phyloP scores from a whole-genome alignment of 1,139 yeast genomes.

The Casaregolazyma lundiana region DNA sequence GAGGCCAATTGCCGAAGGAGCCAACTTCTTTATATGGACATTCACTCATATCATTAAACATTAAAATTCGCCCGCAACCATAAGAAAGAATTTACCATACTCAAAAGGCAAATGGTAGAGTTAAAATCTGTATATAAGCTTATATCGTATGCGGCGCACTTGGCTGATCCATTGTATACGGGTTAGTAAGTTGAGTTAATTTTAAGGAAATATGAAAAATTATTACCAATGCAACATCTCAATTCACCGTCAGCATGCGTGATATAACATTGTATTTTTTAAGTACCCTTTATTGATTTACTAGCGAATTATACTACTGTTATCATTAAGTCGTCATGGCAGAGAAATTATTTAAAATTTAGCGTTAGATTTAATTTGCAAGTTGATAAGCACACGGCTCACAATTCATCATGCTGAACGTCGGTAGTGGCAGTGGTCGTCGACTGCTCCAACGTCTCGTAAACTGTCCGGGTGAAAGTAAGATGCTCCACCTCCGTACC shows the following conservation, averaged over 20 bases:
- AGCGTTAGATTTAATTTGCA: background rate
- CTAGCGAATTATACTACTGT: no score
- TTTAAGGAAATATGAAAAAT: no score
- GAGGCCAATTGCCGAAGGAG: background rate
- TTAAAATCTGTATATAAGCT: no score
- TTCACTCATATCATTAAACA: background rate
- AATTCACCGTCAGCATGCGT: no score
- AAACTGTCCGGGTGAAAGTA: conserved; percentile 5
- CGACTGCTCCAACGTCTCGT: background rate
- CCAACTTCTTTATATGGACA: background rate
- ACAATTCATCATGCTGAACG: background rate
- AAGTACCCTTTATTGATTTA: no score
- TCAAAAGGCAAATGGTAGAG: no score
- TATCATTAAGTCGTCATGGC: background rate
- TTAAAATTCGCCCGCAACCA: background rate
- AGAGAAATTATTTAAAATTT: background rate
- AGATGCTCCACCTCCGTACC: conserved; percentile 1
- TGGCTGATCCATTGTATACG: no score
- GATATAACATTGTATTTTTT: no score
- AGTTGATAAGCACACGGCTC: background rate
- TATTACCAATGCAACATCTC: no score
- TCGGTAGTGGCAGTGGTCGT: background rate
- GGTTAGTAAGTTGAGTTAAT: no score
- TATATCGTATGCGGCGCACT: no score
- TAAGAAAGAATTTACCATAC: no score